Conservation (phyloP, 306 rosid genomes). For the Arachis hypogaea region DNA sequence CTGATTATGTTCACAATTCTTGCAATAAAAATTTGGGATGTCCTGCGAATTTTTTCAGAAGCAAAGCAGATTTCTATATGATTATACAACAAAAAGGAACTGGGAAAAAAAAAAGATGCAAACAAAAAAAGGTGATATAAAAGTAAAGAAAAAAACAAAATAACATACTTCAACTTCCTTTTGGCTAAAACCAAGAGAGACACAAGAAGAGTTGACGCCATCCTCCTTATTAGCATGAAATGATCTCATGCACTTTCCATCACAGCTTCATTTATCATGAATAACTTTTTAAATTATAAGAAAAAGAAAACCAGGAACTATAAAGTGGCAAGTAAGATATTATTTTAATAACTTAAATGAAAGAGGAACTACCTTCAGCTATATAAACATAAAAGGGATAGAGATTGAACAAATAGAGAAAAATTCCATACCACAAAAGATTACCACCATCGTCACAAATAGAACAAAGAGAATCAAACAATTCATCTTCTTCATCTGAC, state of each 20-base stretch:
- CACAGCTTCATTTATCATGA: conserved; percentile 66
- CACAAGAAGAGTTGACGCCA: conserved; percentile 65
- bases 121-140: background rate
- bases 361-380: conserved; percentile 5
- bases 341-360: background rate
- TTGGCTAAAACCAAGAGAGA: conserved; percentile 67
- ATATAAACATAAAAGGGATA: conserved; percentile 14
- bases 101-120: conserved; percentile 6
- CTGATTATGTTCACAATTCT: conserved; percentile 71
- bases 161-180: conserved; percentile 81
- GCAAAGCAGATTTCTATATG: conserved; percentile 31
- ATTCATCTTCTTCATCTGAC: conserved; percentile 59
- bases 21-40: conserved; percentile 65
- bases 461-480: conserved; percentile 86
- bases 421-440: conserved; percentile 61
- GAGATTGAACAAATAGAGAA: conserved; percentile 9
- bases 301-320: conserved; percentile 5
- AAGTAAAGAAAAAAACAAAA: conserved; percentile 25
- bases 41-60: conserved; percentile 56
- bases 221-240: conserved; percentile 75
- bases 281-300: background rate
- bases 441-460: conserved; percentile 92
- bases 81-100: conserved; percentile 30
- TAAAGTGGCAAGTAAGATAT: background rate
- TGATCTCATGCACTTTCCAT: conserved; percentile 91